Evolutionary conservation across 179 eudicot genomes (phyloP).

Genomic region (Silene vulgaris): DNA sequence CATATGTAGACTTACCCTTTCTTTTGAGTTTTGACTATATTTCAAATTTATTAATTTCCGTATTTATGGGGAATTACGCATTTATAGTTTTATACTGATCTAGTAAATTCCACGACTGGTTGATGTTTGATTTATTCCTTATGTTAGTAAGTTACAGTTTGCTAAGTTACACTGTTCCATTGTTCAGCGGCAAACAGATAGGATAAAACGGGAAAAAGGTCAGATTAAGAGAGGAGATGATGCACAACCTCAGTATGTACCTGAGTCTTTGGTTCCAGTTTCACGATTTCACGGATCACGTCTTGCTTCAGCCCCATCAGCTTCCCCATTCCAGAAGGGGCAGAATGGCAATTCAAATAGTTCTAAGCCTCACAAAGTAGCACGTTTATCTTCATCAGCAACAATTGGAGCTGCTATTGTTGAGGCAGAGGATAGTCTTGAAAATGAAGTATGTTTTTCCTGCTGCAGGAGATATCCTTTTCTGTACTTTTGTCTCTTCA

Average conservation of each 20-base stretch:
- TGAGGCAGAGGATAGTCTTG: conserved; percentile 72
- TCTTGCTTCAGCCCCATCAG: conserved; percentile 80
- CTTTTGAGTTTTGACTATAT: too few species aligned
- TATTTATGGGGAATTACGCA: not conserved
- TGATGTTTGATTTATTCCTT: conserved; percentile 11
- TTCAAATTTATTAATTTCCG: not conserved
- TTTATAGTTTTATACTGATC: not conserved
- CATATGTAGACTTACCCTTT: not conserved
- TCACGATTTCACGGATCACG: conserved; percentile 88
- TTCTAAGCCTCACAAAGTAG: conserved; percentile 44
- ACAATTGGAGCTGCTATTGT: conserved; percentile 90
- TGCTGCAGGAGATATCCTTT: conserved; percentile 25
- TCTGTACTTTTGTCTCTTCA: conserved; percentile 3
- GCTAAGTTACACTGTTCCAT: not conserved
- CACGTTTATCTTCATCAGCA: conserved; percentile 57
- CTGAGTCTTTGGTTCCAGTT: conserved; percentile 78
- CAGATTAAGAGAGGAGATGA: conserved; percentile 85
- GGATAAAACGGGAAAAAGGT: conserved; percentile 67
- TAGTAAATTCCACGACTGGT: not conserved
- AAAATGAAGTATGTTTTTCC: conserved; percentile 52
- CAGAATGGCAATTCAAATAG: conserved; percentile 19
- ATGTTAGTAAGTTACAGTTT: not conserved
- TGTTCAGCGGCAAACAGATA: conserved; percentile 70
- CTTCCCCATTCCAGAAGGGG: conserved; percentile 67
- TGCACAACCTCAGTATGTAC: conserved; percentile 55